Evolutionary conservation across 768 basidiomycete genomes (phyloP).

Genomic region (Holtermanniella nyarrowii): DNA sequence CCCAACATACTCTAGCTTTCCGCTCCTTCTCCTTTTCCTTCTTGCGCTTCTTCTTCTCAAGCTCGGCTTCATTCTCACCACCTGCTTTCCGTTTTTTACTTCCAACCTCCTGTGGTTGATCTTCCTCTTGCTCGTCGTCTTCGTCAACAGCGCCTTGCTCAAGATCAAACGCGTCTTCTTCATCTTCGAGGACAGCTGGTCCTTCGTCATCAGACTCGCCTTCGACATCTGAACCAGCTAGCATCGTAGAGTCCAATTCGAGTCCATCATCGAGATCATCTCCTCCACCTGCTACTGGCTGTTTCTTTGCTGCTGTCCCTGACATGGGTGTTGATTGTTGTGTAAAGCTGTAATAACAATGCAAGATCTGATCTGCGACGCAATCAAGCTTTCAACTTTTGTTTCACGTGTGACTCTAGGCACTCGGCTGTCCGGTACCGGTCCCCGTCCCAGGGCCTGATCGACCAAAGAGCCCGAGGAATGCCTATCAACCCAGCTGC

Average conservation of each 20-base stretch:
- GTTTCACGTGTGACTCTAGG: no score
- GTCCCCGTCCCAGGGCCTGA: no score
- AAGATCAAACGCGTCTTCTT: not conserved
- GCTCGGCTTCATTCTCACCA: constrained; percentile 6
- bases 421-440: no score
- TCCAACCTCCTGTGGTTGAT: constrained; percentile 1
- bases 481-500: no score
- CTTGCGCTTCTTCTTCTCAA: constrained; percentile 33
- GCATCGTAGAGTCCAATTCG: constrained; percentile 30
- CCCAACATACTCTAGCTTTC: constrained; percentile 29
- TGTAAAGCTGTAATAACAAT: no score
- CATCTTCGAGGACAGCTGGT: constrained; percentile 1
- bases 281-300: constrained; percentile 14
- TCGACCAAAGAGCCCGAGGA: no score
- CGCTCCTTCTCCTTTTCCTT: constrained; percentile 37
- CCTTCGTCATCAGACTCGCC: constrained; percentile 4
- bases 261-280: constrained; percentile 40
- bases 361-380: no score
- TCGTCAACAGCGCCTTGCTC: constrained; percentile 7
- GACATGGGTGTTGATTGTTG: no score
- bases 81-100: constrained; percentile 16
- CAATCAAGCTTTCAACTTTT: no score
- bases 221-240: constrained; percentile 20
- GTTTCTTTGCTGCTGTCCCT: constrained; percentile 2
- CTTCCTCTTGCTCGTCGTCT: constrained; percentile 6